Conservation (phyloP, 352 stramenopile genomes). For the Globisporangium nagaii region DNA sequence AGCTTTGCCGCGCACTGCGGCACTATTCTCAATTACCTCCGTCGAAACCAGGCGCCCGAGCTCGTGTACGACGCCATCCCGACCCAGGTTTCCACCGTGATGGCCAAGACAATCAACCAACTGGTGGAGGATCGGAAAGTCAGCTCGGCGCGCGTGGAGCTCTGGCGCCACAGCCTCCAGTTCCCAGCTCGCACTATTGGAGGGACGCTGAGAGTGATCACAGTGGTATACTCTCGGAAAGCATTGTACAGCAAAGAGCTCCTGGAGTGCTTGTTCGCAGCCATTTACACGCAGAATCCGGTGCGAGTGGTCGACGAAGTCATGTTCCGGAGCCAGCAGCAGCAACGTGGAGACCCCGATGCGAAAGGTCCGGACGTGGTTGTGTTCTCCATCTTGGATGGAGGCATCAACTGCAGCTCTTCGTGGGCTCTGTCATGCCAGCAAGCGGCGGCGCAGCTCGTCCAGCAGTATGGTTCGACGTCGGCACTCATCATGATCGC, state of each 20-base stretch:
- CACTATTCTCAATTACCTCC: slow-evolving; percentile 1
- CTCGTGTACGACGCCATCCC: too few relatives aligned
- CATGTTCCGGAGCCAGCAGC: neutral
- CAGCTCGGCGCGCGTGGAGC: slow-evolving; percentile 12
- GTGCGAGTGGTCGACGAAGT: slow-evolving; percentile 24
- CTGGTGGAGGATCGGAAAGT: neutral
- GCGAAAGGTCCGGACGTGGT: slow-evolving; percentile 18
- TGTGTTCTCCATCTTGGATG: slow-evolving; percentile 22
- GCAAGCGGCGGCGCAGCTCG: neutral
- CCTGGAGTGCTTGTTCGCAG: slow-evolving; percentile 29
- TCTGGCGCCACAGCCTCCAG: slow-evolving; percentile 26
- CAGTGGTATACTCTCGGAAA: slow-evolving; percentile 13
- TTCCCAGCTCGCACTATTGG: slow-evolving; percentile 2
- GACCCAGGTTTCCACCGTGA: neutral
- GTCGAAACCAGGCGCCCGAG: too few relatives aligned
- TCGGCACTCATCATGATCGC: slow-evolving; percentile 23
- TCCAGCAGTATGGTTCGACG: slow-evolving; percentile 1
- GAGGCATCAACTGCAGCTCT: slow-evolving; percentile 1
- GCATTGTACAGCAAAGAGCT: slow-evolving; percentile 11
- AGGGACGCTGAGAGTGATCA: neutral
- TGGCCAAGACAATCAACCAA: neutral
- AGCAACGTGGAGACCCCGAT: slow-evolving; percentile 3
- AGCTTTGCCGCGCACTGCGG: neutral
- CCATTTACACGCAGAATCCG: slow-evolving; percentile 14
- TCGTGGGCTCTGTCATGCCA: slow-evolving; percentile 6